Base-by-base conservation (phyloP, 1,139 yeast genomes). In the Protomyces arabidopsidicola region DNA sequence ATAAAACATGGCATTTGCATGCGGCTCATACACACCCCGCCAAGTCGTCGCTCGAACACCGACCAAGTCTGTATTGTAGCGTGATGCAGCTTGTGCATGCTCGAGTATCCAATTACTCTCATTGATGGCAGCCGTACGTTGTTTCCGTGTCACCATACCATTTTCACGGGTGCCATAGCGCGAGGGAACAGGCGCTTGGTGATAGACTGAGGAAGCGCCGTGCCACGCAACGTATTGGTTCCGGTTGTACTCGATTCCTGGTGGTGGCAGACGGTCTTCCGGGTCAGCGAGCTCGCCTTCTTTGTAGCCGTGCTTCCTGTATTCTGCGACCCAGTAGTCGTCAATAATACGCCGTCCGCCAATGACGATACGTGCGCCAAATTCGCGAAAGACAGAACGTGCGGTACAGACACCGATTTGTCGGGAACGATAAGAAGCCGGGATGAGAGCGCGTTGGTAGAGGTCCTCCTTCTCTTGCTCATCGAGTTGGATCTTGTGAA, bases 391-490 rank as follows among this genome's bases (percentile, higher is more conserved):
- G 2, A 90, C 86, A 16, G 96, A 86, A 66, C 95, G 82, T 0
- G 98, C 98, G 2, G 97, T 86, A 2, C 93, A 96, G 62, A 93
- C 79, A 67, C 93, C 90, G 42, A 93, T 93, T 0, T 91, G 83
- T 68, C 98, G 82, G 53, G 96, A 95, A 74, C 90, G 88, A 75
- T 90, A 93, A 3, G 97, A 88, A 69, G 86, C 88, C 1, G 98
- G 97, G 69, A 93, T 84, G 55, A 90, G 80, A 34, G 87, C 90
- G 45, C 96, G 82, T 55, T 86, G 85, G 63, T 93, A 90, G 70
- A 95, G 78, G 70, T 88, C 93, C 77, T 82, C 83, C 73, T 93
- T 91, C 72, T 90, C 95, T 42, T 83, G 87, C 67, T 88, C 88
- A 31, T 84, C 81, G 55, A 93, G 80, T 18, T 88, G 84, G 67